Evolutionary conservation across 106 monocot genomes (phyloP).

Genomic region (Phalaenopsis aphrodite): DNA sequence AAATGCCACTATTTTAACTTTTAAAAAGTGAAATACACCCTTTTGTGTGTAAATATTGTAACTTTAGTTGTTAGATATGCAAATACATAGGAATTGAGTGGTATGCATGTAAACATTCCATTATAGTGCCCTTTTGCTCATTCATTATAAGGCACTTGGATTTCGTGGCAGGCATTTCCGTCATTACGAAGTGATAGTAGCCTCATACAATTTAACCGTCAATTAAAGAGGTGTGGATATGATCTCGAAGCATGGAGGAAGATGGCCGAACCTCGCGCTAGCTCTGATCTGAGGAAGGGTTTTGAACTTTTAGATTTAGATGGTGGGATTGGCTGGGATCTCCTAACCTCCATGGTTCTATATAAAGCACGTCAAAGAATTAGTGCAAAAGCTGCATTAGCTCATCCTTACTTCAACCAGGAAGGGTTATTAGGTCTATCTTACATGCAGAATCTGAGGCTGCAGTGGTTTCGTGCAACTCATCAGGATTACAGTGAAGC

Average conservation of each 20-base stretch:
- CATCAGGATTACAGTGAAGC: conserved; percentile 92
- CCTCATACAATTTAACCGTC: conserved; percentile 91
- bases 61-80: too few relatives aligned
- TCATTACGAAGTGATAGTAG: conserved; percentile 64
- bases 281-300: conserved; percentile 61
- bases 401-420: conserved; percentile 85
- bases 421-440: conserved; percentile 85
- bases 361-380: conserved; percentile 86
- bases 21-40: too few relatives aligned
- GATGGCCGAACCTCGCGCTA: conserved; percentile 70
- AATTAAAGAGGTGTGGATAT: conserved; percentile 77
- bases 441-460: conserved; percentile 76
- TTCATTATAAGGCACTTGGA: background rate
- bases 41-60: too few relatives aligned
- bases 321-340: conserved; percentile 86
- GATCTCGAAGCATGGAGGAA: conserved; percentile 72
- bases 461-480: conserved; percentile 81
- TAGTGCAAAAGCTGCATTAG: conserved; percentile 81
- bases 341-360: conserved; percentile 80
- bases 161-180: conserved; percentile 55
- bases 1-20: too few relatives aligned
- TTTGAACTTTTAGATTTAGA: conserved; percentile 81
- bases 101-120: background rate
- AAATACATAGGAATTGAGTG: too few relatives aligned
- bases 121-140: background rate